Evolutionary conservation across 768 basidiomycete species (phyloP), one percentile per base, ranked within the genome.

Genomic region (Punctularia strigosozonata): DNA sequence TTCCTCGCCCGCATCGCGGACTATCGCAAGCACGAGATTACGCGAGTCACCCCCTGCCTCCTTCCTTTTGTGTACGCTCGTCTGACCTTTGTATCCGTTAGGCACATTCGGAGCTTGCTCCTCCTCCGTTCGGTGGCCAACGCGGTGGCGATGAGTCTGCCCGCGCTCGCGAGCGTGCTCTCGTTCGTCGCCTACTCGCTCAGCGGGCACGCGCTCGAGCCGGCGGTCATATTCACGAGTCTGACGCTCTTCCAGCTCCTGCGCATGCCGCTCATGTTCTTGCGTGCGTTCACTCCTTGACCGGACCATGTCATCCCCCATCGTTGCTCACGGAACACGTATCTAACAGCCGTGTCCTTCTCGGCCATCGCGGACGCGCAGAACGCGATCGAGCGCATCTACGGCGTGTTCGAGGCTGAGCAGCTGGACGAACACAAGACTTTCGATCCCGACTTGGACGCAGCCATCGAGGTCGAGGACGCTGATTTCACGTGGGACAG

Each of bases 401-500:
- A 73, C 45, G 77, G 70, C 10, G 83, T 91, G 19, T 94, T 94
- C 52, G 79, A 80, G 37, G 88, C 89, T 2, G 91, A 97, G 53
- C 62, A 75, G 5, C 62, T 85, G 5, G 65, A 71, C 3, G 75
- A 81, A 34, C 69, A 67, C 0, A 68, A 73, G 37, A 50, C 63
- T 4, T 59, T 76, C 13, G 77, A 90, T 48, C 55, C 56, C 1
- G 51, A 63, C 12, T 54, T 84, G 21, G 63, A 74, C n/a, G 56
- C 62, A 23, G 92, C 88, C 2, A 50, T 95, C 38, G 66, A 70
- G 40, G 71, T 87, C 32, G 63, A 72, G 35, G 65, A 70, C 39
- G 89, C 76, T 4, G 70, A 76, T 8, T 94, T 94, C 60, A 76
- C 77, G 1, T 97, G 92, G 92, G 91, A 95, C 49, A 69, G 76